Conservation (phyloP, 2,329 filamentous ascomycete species). For the Escovopsis sp. region DNA sequence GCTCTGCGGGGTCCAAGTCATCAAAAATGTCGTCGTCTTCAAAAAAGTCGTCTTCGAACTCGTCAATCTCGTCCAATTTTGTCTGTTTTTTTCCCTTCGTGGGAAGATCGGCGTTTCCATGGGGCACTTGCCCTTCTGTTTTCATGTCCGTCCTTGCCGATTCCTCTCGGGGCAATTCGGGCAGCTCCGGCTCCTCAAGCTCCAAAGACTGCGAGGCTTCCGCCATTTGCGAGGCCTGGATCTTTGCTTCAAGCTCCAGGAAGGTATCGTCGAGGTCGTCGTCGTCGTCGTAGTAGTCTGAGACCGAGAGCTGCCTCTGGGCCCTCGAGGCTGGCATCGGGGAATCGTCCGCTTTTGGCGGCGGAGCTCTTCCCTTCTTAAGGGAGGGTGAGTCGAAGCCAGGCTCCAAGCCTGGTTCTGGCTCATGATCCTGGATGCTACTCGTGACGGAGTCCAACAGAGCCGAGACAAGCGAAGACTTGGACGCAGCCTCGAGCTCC, state of each 20-base stretch:
- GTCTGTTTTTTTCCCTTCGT: background rate
- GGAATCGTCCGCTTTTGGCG: slow-evolving; percentile 9
- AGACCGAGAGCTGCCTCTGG: slow-evolving; percentile 9
- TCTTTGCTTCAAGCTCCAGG: slow-evolving; percentile 35
- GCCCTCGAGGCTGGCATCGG: slow-evolving; percentile 6
- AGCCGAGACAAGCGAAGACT: slow-evolving; percentile 43
- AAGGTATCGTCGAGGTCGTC: slow-evolving; percentile 45
- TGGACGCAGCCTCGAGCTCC: slow-evolving; percentile 35
- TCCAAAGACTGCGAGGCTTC: slow-evolving; percentile 10
- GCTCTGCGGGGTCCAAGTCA: slow-evolving; percentile 10
- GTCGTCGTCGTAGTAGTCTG: slow-evolving; percentile 37
- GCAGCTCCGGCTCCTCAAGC: background rate
- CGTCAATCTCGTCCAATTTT: slow-evolving; percentile 43
- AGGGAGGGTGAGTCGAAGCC: slow-evolving; percentile 28
- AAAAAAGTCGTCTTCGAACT: slow-evolving; percentile 48
- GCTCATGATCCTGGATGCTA: slow-evolving; percentile 31
- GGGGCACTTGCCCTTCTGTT: background rate
- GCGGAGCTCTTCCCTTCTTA: slow-evolving; percentile 20
- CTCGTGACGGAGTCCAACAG: slow-evolving; percentile 51
- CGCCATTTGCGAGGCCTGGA: slow-evolving; percentile 18
- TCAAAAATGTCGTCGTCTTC: slow-evolving; percentile 23
- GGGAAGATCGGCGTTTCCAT: background rate
- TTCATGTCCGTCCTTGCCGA: too few relatives aligned
- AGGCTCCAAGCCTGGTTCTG: slow-evolving; percentile 16
- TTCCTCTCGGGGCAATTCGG: background rate